phyloP scores from a whole-genome alignment of 2,329 filamentous ascomycete species.

The Atkinsonella hypoxylon region DNA sequence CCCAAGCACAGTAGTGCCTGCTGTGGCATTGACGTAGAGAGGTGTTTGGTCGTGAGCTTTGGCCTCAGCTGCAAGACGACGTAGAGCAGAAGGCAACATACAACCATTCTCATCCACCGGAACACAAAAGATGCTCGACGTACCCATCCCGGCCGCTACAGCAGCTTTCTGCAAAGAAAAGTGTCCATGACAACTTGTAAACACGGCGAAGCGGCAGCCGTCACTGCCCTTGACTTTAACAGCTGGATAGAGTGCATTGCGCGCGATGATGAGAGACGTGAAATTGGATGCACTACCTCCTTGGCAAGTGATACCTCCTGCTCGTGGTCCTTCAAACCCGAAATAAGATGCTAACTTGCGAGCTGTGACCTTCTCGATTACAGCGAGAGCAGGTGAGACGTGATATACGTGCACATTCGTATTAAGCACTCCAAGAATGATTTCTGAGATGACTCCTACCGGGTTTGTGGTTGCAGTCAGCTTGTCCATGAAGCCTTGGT shows the following conservation, averaged over 20 bases:
- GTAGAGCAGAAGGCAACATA: conserved; percentile 57
- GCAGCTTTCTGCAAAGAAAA: conserved; percentile 91
- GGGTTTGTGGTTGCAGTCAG: conserved; percentile 84
- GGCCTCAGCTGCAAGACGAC: conserved; percentile 48
- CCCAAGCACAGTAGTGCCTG: conserved; percentile 84
- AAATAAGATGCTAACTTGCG: conserved; percentile 62
- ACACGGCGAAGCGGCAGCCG: conserved; percentile 59
- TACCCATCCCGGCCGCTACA: conserved; percentile 73
- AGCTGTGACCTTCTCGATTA: conserved; percentile 77
- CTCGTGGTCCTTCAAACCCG: conserved; percentile 56
- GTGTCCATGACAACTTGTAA: conserved; percentile 80
- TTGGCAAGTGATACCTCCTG: conserved; percentile 64
- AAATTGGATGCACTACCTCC: conserved; percentile 77
- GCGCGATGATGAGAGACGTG: conserved; percentile 72
- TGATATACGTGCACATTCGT: conserved; percentile 92
- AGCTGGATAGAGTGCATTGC: conserved; percentile 70
- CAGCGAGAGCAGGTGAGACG: conserved; percentile 74
- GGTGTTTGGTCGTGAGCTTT: conserved; percentile 61
- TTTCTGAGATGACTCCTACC: conserved; percentile 72
- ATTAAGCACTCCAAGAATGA: conserved; percentile 75
- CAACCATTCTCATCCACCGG: conserved; percentile 59
- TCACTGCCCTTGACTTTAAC: conserved; percentile 65
- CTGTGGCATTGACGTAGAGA: conserved; percentile 89
- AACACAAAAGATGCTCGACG: conserved; percentile 57
- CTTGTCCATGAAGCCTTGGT: conserved; percentile 93